Conservation (phyloP, 2,329 filamentous ascomycete genomes). For the Rhytidhysteron rufulum region DNA sequence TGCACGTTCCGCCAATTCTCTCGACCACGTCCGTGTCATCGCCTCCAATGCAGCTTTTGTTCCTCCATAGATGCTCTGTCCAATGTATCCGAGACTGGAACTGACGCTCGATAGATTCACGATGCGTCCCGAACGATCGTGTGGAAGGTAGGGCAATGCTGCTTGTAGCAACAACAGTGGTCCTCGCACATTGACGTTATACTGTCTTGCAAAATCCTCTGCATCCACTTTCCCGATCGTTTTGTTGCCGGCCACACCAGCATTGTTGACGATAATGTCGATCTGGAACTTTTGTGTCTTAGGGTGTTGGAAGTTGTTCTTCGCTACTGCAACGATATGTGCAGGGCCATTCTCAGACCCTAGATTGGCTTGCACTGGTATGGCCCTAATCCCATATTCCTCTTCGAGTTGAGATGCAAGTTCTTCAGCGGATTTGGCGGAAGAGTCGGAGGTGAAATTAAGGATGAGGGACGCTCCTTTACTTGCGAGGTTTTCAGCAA, state of each 20-base stretch:
- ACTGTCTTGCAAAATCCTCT: slow-evolving; percentile 67
- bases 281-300: slow-evolving; percentile 60
- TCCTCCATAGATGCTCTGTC: slow-evolving; percentile 61
- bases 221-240: slow-evolving; percentile 58
- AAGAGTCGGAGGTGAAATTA: slow-evolving; percentile 67
- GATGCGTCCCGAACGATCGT: slow-evolving; percentile 63
- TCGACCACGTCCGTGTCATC: slow-evolving; percentile 66
- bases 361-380: slow-evolving; percentile 69
- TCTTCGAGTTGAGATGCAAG: slow-evolving; percentile 55
- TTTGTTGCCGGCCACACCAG: slow-evolving; percentile 65
- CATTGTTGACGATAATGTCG: slow-evolving; percentile 86
- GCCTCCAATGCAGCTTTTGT: slow-evolving; percentile 65
- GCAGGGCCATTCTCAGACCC: slow-evolving; percentile 58
- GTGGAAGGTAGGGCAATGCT: slow-evolving; percentile 64
- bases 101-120: slow-evolving; percentile 61
- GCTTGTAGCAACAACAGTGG: slow-evolving; percentile 76
- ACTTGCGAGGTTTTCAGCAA: slow-evolving; percentile 65
- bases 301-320: slow-evolving; percentile 55
- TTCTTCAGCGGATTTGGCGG: slow-evolving; percentile 47
- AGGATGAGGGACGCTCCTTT: slow-evolving; percentile 68
- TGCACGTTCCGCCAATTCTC: slow-evolving; percentile 58
- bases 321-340: slow-evolving; percentile 56
- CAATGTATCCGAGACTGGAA: slow-evolving; percentile 54
- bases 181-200: slow-evolving; percentile 77
- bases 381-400: slow-evolving; percentile 57